Evolutionary conservation across 2,329 filamentous ascomycete species (phyloP), one percentile per base, ranked within the genome.

Genomic region (Paecilomyces variotii): DNA sequence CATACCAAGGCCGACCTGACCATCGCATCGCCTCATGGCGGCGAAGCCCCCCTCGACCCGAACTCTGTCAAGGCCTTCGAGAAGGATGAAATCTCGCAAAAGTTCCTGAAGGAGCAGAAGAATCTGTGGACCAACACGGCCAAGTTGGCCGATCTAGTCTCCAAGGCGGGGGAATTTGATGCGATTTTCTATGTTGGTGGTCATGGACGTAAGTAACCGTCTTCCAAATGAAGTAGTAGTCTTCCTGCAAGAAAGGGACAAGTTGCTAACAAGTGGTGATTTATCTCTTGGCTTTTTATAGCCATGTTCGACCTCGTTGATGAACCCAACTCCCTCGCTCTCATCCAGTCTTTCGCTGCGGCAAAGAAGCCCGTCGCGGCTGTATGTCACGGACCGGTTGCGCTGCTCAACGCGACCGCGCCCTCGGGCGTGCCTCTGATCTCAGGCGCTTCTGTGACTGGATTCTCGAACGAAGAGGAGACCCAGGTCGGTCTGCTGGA

Each of bases 101-200:
- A 75, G 56, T 88, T 88, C 75, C 68, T 84, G 54, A 74, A 80
- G 34, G 79, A 80, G 66, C 76, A 88, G 63, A 75, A 81, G 65
- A 63, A 75, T 1, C 70, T 89, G 14, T 91, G 86, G 86, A 81
- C 84, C 67, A 80, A 84, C 49, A 90, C 87, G 0, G 66, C 75
- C 4, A 82, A 81, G 59, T 76, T 90, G 24, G 76, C 79, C 27
- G 74, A 82, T 25, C 82, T 87, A 63, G 67, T 82, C 14, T 82
- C 83, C 34, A 80, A 79, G 59, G 79, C 82, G 0, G 72, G 70
- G 59, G 84, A 88, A 61, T 90, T 84, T 66, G 87, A 84, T 63
- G 87, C 85, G 34, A 76, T 85, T 56, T 84, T 84, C 68, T 85
- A 80, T 63, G 81, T 84, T 51, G 83, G 83, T 56, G 82, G 83